These are phyloP conservation scores for Scytalidium lignicola DNA, from an alignment of 2,329 filamentous ascomycete genomes.

Conservation along the genomic window DNA sequence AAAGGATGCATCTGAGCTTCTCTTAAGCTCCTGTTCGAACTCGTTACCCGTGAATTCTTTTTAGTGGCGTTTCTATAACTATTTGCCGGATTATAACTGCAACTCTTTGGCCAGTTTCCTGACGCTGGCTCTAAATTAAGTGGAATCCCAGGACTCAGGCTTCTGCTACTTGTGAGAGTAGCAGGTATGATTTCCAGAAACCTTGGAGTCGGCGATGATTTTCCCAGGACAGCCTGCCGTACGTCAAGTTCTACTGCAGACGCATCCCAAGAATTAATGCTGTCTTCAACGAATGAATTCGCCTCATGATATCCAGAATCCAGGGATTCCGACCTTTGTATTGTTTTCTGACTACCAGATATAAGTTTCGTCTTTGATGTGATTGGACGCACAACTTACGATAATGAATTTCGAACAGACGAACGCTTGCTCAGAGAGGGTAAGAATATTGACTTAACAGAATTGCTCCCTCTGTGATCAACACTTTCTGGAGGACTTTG, in stretches of 20 bases:
- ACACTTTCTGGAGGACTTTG: slow-evolving; percentile 10
- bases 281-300: slow-evolving; percentile 41
- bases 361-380: slow-evolving; percentile 53
- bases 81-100: slow-evolving; percentile 26
- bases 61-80: slow-evolving; percentile 13
- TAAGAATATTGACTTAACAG: slow-evolving; percentile 15
- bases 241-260: slow-evolving; percentile 60
- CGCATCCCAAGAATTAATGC: slow-evolving; percentile 73
- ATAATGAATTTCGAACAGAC: slow-evolving; percentile 45
- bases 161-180: slow-evolving; percentile 58
- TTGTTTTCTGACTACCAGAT: slow-evolving; percentile 33
- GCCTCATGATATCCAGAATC: slow-evolving; percentile 34
- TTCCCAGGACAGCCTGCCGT: slow-evolving; percentile 50
- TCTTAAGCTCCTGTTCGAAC: slow-evolving; percentile 27
- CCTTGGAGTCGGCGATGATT: slow-evolving; percentile 33
- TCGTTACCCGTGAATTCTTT: slow-evolving; percentile 27
- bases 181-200: slow-evolving; percentile 68
- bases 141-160: slow-evolving; percentile 56
- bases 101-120: slow-evolving; percentile 21
- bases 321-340: slow-evolving; percentile 40
- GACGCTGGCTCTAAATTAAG: slow-evolving; percentile 49
- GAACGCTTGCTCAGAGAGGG: slow-evolving; percentile 40
- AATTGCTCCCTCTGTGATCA: too few relatives aligned
- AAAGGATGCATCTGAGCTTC: slow-evolving; percentile 74
- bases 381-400: slow-evolving; percentile 46